Evolutionary conservation across 768 basidiomycete genomes (phyloP), one percentile per base, ranked within the genome.

Genomic region (Boletus rubropictus): DNA sequence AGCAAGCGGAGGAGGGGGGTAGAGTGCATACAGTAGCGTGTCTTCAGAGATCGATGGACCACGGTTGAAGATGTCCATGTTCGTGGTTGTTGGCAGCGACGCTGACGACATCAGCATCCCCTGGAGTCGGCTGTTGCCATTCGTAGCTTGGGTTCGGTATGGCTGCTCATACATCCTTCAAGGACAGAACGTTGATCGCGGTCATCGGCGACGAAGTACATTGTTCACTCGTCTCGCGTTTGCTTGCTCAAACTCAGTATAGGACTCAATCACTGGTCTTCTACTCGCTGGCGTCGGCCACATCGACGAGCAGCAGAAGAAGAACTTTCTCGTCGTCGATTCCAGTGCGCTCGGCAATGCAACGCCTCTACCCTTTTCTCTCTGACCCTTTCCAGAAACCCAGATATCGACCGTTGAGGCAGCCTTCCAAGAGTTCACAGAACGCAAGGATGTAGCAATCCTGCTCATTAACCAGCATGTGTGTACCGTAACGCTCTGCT

Each of bases 391-490:
- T 14, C 14, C 54, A 97, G 95, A 95, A 68, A 99, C 96, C 3
- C 86, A 90, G 63, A 78, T 89, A 37, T 84, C 89, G 4, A 79
- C 81, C 5, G 94, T 99, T 55, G 96, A 99, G 67, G 77, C 82
- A 21, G 80, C 89, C 7, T 99, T 99, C 67, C 82, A 92, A 61
- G 93, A 96, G 50, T 97, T 88, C 69, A 97, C 93, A 2, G 82
- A 91, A 65, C 82, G 96, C 49, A 86, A 85, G 62, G 96, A 99
- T 61, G 84, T 98, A 44, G 96, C 94, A 36, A 97, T 99, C 55
- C 72, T 99, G 12, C 75, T 99, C 57, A 97, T 99, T 61, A 99
- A 98, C 74, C 96, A 99, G 68, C 93, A 99, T 76, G 95, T 93
- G 53, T 57, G 87, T 70, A 20, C 32, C 38, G 15, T 25, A 31